phyloP scores from a whole-genome alignment of 23 red algal species.

The Chondrus crispus region DNA sequence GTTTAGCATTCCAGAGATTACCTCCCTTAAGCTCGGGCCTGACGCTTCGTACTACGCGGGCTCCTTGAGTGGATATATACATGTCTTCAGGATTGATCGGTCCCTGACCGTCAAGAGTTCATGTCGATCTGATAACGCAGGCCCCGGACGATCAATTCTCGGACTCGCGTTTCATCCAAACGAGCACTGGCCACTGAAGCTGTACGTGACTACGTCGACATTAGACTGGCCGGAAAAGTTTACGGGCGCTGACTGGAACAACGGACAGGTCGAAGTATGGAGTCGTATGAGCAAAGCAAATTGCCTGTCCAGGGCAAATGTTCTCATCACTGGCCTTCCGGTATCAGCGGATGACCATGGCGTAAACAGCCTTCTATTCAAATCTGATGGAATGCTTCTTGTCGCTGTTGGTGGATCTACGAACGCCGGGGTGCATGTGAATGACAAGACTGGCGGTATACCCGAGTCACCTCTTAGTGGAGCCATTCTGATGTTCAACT shows the following conservation, averaged over 20 bases:
- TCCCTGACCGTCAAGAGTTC: background rate
- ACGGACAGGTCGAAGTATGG: slow-evolving; percentile 63
- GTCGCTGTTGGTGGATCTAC: slow-evolving; percentile 52
- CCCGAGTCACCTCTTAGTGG: slow-evolving; percentile 59
- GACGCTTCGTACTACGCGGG: slow-evolving; percentile 45
- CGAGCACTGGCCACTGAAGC: background rate
- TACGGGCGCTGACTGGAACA: slow-evolving; percentile 41
- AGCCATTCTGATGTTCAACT: slow-evolving; percentile 30
- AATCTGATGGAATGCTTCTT: slow-evolving; percentile 38
- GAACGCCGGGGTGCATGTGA: slow-evolving; percentile 49
- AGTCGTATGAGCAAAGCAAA: background rate
- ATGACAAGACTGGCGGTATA: slow-evolving; percentile 26
- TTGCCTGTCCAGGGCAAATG: background rate
- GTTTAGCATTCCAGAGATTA: slow-evolving; percentile 37
- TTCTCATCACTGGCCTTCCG: slow-evolving; percentile 52
- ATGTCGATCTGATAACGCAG: slow-evolving; percentile 34
- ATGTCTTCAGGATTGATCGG: slow-evolving; percentile 40
- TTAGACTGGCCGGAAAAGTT: slow-evolving; percentile 29
- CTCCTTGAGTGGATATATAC: slow-evolving; percentile 39
- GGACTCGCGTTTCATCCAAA: slow-evolving; percentile 59
- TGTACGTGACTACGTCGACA: slow-evolving; percentile 47
- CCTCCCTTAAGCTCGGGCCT: slow-evolving; percentile 43
- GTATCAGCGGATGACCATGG: slow-evolving; percentile 61
- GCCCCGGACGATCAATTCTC: slow-evolving; percentile 44
- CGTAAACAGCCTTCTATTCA: slow-evolving; percentile 36